Evolutionary conservation across 2,329 filamentous ascomycete species (phyloP), one percentile per base, ranked within the genome.

Genomic region (Diaporthe citri): DNA sequence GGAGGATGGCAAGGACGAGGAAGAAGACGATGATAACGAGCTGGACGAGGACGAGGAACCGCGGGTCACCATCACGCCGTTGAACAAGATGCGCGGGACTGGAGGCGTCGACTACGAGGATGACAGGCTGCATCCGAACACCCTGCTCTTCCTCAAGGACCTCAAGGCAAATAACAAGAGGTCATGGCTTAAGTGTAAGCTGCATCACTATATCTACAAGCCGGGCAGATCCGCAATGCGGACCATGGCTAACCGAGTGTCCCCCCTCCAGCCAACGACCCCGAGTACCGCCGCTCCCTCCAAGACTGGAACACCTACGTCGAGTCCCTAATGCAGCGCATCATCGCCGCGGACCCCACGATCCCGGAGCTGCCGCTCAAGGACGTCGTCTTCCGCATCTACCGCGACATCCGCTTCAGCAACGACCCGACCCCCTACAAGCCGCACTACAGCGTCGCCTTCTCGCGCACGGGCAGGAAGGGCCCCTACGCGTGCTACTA

Each of bases 401-500:
- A 97, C 83, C 89, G 95, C 79, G 95, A 98, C 79, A 89, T 97
- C 57, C 91, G 95, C 73, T 98, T 97, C 84, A 94, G 90, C 80
- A 93, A 94, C 78, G 93, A 97, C 80, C 93, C 90, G 28, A 97
- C 95, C 3, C 95, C 96, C 0, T 98, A 97, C 87, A 97, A 97
- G 92, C 90, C 94, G 72, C 91, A 96, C 84, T 97, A 96, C 84
- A 94, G 93, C 13, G 95, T 93, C 51, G 94, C 94, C 34, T 97
- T 94, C 92, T 97, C 94, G 74, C 92, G 95, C 28, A 97, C 95
- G 0, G 95, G 95, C 28, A 90, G 94, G 72, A 97, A 98, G 84
- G 95, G 95, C 0, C 93, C 94, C 13, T 97, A 97, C 83, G 95
- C 95, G 9, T 93, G 92, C 81, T 98, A 98, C 85, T 98, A 97